Percentiles rank a stretch among this genome's conserved stretches.
Conservation (phyloP, 2,329 filamentous ascomycete species). For the Phoma sp. region DNA sequence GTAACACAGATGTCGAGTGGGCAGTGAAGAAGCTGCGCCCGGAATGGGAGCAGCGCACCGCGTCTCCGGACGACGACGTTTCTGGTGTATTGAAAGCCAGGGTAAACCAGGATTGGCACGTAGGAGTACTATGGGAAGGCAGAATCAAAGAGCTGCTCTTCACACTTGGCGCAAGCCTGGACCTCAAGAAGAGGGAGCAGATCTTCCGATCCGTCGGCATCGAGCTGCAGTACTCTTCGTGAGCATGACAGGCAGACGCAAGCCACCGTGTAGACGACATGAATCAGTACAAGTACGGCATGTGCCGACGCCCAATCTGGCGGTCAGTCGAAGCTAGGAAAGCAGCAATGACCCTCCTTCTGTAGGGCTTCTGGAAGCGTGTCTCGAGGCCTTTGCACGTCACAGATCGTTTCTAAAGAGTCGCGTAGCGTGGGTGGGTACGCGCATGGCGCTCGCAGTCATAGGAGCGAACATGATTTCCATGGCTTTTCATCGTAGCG, state of each 20-base stretch:
- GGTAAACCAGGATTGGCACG: conserved; percentile 84
- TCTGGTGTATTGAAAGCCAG: conserved; percentile 89
- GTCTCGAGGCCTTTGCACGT: conserved; percentile 20
- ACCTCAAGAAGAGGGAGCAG: conserved; percentile 76
- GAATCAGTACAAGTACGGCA: conserved; percentile 10
- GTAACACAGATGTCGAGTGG: conserved; percentile 52
- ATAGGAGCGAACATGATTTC: conserved; percentile 17
- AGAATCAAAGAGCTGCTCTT: conserved; percentile 91
- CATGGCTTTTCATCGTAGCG: conserved; percentile 28
- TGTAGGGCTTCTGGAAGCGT: conserved; percentile 26
- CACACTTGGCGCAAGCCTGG: conserved; percentile 85
- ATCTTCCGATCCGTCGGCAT: conserved; percentile 78
- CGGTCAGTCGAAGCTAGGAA: conserved; percentile 11
- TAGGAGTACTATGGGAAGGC: conserved; percentile 91
- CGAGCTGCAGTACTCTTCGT: conserved; percentile 84
- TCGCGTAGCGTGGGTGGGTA: conserved; percentile 25
- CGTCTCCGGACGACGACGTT: conserved; percentile 66
- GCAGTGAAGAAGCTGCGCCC: conserved; percentile 51
- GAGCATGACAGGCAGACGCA: conserved; percentile 40
- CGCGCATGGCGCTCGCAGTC: conserved; percentile 9
- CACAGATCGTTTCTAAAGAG: conserved; percentile 25
- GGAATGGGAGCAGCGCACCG: conserved; percentile 47
- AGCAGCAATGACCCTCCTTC: conserved; percentile 17
- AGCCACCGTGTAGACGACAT: conserved; percentile 9
- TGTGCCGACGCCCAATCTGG: conserved; percentile 8